A percentile compares a stretch with the other conserved stretches of the same genome.
These are phyloP conservation scores for Lathyrus oleraceus DNA, from an alignment of 306 rosid genomes.

Conservation along the genomic window DNA sequence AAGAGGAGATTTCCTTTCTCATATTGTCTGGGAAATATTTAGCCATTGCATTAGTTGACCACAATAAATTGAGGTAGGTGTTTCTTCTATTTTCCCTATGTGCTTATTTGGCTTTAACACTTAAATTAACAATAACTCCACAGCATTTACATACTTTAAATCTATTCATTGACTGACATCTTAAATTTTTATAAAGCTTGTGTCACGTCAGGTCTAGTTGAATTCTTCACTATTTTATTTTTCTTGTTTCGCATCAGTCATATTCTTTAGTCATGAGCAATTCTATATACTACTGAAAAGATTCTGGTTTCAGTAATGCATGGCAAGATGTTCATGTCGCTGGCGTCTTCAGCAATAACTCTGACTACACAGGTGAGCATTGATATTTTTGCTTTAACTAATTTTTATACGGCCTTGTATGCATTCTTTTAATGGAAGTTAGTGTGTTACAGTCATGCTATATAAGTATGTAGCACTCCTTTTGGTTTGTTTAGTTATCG, in stretches of 20 bases:
- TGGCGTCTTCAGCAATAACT: constrained; percentile 50
- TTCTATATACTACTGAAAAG: constrained; percentile 43
- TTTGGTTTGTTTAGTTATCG: constrained; percentile 21
- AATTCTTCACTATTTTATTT: constrained; percentile 26
- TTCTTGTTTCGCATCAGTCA: constrained; percentile 20
- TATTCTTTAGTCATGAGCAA: constrained; percentile 25
- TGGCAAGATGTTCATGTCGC: constrained; percentile 54
- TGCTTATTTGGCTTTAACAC: constrained; percentile 17
- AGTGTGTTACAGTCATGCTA: background rate
- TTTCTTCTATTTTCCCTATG: constrained; percentile 26
- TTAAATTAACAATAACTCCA: constrained; percentile 11
- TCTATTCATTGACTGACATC: constrained; percentile 14
- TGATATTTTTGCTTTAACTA: constrained; percentile 27
- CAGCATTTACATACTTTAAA: background rate
- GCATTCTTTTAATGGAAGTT: constrained; percentile 22
- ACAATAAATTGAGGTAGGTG: constrained; percentile 72
- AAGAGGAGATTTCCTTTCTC: constrained; percentile 66
- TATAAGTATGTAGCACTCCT: constrained; percentile 6
- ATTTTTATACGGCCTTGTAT: background rate
- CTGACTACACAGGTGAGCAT: constrained; percentile 75
- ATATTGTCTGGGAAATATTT: constrained; percentile 78
- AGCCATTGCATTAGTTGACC: constrained; percentile 90
- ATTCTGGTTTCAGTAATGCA: constrained; percentile 57
- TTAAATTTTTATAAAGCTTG: constrained; percentile 13
- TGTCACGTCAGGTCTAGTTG: background rate